Percentiles rank a stretch among this genome's conserved stretches.
Conservation (phyloP, 495 filamentous ascomycete genomes). For the Penicillium simplicissimum region DNA sequence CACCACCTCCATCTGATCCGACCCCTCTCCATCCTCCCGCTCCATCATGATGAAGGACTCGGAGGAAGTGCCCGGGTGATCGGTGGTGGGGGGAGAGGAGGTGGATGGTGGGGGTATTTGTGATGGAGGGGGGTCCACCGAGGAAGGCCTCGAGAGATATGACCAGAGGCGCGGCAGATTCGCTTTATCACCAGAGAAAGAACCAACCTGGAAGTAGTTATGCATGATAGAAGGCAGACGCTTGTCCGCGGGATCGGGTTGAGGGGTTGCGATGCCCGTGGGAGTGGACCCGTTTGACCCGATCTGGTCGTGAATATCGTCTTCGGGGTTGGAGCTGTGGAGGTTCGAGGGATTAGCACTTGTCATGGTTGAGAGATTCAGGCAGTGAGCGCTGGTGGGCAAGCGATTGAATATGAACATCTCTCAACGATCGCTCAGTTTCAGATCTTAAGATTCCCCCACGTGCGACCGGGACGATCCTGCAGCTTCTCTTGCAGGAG, state of each 20-base stretch:
- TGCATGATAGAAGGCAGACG: slow-evolving; percentile 87
- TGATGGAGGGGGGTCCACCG: slow-evolving; percentile 18
- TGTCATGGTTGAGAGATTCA: background rate
- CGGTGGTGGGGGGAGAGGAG: slow-evolving; percentile 1
- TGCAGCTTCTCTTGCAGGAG: slow-evolving; percentile 6
- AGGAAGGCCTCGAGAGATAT: slow-evolving; percentile 28
- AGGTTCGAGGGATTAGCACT: slow-evolving; percentile 31
- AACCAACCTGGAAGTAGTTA: slow-evolving; percentile 98
- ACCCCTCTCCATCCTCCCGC: slow-evolving; percentile 41
- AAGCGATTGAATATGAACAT: background rate
- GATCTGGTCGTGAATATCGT: slow-evolving; percentile 74
- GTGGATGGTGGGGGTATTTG: slow-evolving; percentile 10
- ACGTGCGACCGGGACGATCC: slow-evolving; percentile 9
- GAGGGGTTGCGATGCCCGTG: slow-evolving; percentile 82
- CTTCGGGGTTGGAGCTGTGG: slow-evolving; percentile 50
- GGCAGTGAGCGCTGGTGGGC: background rate
- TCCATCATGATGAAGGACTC: slow-evolving; percentile 45
- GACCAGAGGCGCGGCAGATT: slow-evolving; percentile 53
- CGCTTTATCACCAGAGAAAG: slow-evolving; percentile 53
- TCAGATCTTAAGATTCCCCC: background rate
- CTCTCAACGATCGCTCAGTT: background rate
- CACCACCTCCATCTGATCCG: slow-evolving; percentile 28
- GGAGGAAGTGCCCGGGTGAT: slow-evolving; percentile 30
- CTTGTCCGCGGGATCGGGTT: slow-evolving; percentile 86
- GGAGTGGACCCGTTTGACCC: slow-evolving; percentile 77